A percentile compares a stretch with the other conserved stretches of the same genome.
These are phyloP conservation scores for Drechslerella stenobrocha DNA, from an alignment of 2,329 filamentous ascomycete species.

Conservation along the genomic window DNA sequence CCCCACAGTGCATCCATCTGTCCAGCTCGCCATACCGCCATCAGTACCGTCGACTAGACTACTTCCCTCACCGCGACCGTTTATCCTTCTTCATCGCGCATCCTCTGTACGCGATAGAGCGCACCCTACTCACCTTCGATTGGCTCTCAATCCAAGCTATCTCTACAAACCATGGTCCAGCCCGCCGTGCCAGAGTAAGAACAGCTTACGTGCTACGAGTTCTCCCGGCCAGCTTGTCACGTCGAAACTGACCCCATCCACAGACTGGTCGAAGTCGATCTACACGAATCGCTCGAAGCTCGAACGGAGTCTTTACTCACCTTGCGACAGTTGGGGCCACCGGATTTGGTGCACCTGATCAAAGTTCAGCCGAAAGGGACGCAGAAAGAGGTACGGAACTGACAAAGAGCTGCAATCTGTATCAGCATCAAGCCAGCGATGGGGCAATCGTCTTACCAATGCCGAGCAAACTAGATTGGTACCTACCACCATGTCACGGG, in stretches of 20 bases:
- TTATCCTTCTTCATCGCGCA: conserved; percentile 6
- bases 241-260: conserved; percentile 4
- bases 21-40: conserved; percentile 4
- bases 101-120: not conserved
- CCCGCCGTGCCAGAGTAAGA: conserved; percentile 49
- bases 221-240: not conserved
- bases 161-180: conserved; percentile 38
- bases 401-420: not conserved
- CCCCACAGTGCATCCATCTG: not conserved
- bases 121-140: conserved; percentile 9
- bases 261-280: conserved; percentile 90
- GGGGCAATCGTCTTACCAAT: conserved; percentile 10
- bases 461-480: conserved; percentile 65
- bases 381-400: conserved; percentile 51
- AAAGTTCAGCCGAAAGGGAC: conserved; percentile 60
- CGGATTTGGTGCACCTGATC: conserved; percentile 91
- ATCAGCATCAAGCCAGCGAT: conserved; percentile 3
- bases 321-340: conserved; percentile 89
- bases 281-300: conserved; percentile 87
- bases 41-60: conserved; percentile 5
- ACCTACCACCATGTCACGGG: conserved; percentile 98
- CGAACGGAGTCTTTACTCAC: conserved; percentile 84
- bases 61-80: not conserved
- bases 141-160: conserved; percentile 13
- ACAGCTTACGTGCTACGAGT: conserved; percentile 10